These are phyloP conservation scores for Spergularia bocconei DNA, from an alignment of 148 eudicot species.

Conservation along the genomic window DNA sequence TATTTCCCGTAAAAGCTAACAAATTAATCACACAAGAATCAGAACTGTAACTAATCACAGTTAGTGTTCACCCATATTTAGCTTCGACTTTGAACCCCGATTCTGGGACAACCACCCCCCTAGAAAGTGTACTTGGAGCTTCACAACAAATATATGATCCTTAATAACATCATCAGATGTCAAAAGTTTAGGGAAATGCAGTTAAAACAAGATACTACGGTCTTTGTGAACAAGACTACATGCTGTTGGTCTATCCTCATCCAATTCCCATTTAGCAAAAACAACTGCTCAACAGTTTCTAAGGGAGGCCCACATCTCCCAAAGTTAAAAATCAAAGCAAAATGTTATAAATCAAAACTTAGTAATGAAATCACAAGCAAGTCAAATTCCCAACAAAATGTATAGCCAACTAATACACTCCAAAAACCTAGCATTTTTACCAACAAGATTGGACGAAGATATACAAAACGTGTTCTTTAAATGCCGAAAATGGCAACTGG, in stretches of 20 bases:
- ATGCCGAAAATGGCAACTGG: constrained; percentile 57
- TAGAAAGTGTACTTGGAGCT: neutral
- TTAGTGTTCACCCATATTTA: constrained; percentile 10
- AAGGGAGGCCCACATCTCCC: constrained; percentile 14
- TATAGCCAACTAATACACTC: constrained; percentile 20
- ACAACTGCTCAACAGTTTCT: constrained; percentile 40
- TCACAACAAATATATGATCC: constrained; percentile 26
- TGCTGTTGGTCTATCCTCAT: constrained; percentile 39
- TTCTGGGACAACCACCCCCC: constrained; percentile 10
- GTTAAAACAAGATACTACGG: neutral
- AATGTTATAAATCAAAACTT: constrained; percentile 22
- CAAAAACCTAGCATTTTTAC: constrained; percentile 14
- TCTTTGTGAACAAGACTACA: constrained; percentile 8
- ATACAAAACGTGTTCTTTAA: constrained; percentile 43
- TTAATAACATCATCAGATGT: constrained; percentile 11
- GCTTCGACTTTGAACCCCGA: neutral
- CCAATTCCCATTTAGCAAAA: constrained; percentile 42
- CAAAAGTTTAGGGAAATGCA: neutral
- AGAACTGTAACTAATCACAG: neutral
- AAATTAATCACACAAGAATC: no score
- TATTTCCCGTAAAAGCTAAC: no score
- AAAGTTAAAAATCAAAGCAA: constrained; percentile 11
- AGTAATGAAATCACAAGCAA: neutral
- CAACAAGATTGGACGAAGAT: constrained; percentile 17
- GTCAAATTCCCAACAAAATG: constrained; percentile 14